Evolutionary conservation across 352 stramenopile genomes (phyloP), one percentile per base, ranked within the genome.

Genomic region (Globisporangium iwayamae): DNA sequence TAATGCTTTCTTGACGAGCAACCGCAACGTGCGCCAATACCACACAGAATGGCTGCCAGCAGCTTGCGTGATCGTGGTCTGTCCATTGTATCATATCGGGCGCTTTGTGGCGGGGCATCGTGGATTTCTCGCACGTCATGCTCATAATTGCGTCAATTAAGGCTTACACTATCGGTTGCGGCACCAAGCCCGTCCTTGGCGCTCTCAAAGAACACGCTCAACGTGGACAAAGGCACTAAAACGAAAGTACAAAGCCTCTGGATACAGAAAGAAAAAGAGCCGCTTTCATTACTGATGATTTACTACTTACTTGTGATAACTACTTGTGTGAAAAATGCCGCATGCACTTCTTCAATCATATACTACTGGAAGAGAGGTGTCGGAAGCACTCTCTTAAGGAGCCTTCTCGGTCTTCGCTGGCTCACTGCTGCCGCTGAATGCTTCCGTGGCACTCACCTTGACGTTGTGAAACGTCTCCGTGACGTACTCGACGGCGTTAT

Each of bases 401-500:
- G 18, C 25, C 46, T 52, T 52, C 18, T 13, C 46, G 18, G 8
- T 25, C 46, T 52, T 25, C n/a, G 13, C 46, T 6, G 25, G n/a
- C 46, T 52, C 46, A 10, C 14, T 28, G 20, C n/a, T 43, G 38
- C 38, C 46, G 0, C 11, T 28, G n/a, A 32, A 32, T 20, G 22
- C 46, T 11, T 22, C 46, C 0, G 66, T 62, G 5, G 83, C 79
- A 6, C 78, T 77, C 60, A 75, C 72, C 70, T 90, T 92, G 55
- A 76, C 83, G 47, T 87, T 74, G 59, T 89, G 73, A 45, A 92
- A 68, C 28, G 75, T 76, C 10, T 73, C 82, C 25, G 77, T 75
- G 28, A 92, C 75, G 67, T 90, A 93, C 45, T 86, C 84, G 22
- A 93, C 76, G 32, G 78, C 83, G 59, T 66, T 81, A 64, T 85